Evolutionary conservation across 805 yeast species (phyloP).

Genomic region (Ogataea pini): DNA sequence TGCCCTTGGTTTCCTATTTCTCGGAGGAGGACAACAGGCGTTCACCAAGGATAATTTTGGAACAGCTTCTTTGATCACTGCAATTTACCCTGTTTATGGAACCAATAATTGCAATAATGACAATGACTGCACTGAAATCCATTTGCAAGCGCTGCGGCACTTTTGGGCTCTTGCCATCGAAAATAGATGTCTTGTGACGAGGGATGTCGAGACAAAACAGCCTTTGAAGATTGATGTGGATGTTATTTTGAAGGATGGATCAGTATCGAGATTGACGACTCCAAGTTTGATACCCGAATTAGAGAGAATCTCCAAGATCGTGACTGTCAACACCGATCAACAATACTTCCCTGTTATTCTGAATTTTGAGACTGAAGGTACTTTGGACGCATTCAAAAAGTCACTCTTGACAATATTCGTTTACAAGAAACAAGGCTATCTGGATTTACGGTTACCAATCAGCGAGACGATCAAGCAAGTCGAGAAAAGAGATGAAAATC

Average conservation of each 20-base stretch:
- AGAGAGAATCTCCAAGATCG: constrained; percentile 47
- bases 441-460: constrained; percentile 28
- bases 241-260: constrained; percentile 40
- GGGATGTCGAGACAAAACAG: constrained; percentile 63
- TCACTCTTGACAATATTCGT: constrained; percentile 50
- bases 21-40: constrained; percentile 93
- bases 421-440: constrained; percentile 46
- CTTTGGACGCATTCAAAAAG: constrained; percentile 41
- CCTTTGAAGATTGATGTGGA: constrained; percentile 51
- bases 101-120: constrained; percentile 14
- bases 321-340: constrained; percentile 39
- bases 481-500: constrained; percentile 7
- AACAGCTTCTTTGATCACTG: constrained; percentile 65
- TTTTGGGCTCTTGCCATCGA: constrained; percentile 88
- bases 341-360: constrained; percentile 53
- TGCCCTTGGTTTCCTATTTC: constrained; percentile 82
- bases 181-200: constrained; percentile 74
- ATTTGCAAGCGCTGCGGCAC: constrained; percentile 82
- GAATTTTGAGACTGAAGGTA: constrained; percentile 41
- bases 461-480: constrained; percentile 16
- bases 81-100: constrained; percentile 74
- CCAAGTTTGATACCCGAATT: constrained; percentile 75
- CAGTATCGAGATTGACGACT: constrained; percentile 38
- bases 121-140: constrained; percentile 51
- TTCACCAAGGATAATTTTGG: constrained; percentile 63